Evolutionary conservation across 352 stramenopile species (phyloP).

Genomic region (Pythium phragmiticola): DNA sequence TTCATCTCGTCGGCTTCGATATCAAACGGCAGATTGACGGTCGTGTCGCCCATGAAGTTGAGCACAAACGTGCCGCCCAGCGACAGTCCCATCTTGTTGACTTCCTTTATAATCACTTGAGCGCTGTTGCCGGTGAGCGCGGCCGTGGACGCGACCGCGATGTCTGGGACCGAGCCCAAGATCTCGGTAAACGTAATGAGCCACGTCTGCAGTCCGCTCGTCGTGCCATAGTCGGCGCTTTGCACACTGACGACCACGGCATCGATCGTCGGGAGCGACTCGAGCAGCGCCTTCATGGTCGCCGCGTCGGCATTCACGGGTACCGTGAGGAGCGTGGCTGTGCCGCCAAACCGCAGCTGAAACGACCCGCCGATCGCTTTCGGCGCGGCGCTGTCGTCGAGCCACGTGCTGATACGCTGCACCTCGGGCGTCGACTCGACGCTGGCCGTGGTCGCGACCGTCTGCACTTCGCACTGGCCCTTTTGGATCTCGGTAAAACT

Average conservation of each 20-base stretch:
- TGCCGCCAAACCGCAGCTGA: slow-evolving; percentile 53
- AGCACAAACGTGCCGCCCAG: slow-evolving; percentile 93
- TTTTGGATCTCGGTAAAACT: slow-evolving; percentile 67
- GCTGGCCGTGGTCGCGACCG: slow-evolving; percentile 88
- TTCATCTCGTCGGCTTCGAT: slow-evolving; percentile 86
- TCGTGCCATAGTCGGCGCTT: slow-evolving; percentile 47
- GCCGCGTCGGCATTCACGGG: slow-evolving; percentile 33
- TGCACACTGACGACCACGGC: slow-evolving; percentile 61
- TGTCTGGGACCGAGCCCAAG: slow-evolving; percentile 83
- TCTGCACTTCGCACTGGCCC: slow-evolving; percentile 95
- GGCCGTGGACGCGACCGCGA: slow-evolving; percentile 62
- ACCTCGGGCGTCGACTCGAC: slow-evolving; percentile 89
- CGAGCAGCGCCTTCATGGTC: slow-evolving; percentile 61
- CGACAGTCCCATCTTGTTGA: slow-evolving; percentile 72
- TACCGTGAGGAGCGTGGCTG: slow-evolving; percentile 40
- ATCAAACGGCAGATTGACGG: slow-evolving; percentile 90
- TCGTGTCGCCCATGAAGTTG: slow-evolving; percentile 90
- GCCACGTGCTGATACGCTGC: slow-evolving; percentile 82
- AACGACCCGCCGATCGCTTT: slow-evolving; percentile 63
- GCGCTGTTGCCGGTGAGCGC: slow-evolving; percentile 60
- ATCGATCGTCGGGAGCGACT: slow-evolving; percentile 75
- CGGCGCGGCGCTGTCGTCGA: slow-evolving; percentile 39
- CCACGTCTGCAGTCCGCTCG: slow-evolving; percentile 61
- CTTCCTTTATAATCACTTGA: slow-evolving; percentile 61
- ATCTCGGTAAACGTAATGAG: slow-evolving; percentile 93